These are phyloP conservation scores for Auxenochlorella pyrenoidosa DNA, from an alignment of 139 green algal species.

Conservation along the genomic window DNA sequence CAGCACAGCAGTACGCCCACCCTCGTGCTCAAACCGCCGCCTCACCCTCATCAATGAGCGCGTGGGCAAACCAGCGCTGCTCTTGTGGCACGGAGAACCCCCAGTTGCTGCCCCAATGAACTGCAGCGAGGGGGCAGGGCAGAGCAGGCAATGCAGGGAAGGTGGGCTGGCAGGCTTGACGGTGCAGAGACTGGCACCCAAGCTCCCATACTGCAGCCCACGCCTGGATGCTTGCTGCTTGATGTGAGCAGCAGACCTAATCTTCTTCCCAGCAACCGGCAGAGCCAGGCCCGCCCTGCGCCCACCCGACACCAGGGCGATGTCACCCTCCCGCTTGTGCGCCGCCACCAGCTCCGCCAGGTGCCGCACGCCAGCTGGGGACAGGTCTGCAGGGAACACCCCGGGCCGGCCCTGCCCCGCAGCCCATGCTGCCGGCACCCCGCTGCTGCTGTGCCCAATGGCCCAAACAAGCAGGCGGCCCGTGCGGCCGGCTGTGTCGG, in stretches of 20 bases:
- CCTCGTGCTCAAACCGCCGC: not conserved
- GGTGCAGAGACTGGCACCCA: not conserved
- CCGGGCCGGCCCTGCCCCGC: not conserved
- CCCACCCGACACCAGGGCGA: slow-evolving; percentile 29
- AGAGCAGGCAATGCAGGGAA: not conserved
- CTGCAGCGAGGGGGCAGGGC: not conserved
- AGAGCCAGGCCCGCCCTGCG: not conserved
- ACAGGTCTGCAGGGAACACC: slow-evolving; percentile 16
- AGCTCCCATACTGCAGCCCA: not conserved
- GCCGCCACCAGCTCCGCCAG: slow-evolving; percentile 14
- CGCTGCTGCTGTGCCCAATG: slow-evolving; percentile 15
- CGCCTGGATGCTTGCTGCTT: not conserved
- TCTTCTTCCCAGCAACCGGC: not conserved
- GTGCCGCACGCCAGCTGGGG: not conserved
- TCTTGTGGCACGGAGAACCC: slow-evolving; percentile 2
- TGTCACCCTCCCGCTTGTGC: slow-evolving; percentile 22
- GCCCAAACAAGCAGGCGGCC: slow-evolving; percentile 35
- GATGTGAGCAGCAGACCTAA: not conserved
- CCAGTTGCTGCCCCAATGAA: slow-evolving; percentile 42
- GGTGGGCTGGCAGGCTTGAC: not conserved
- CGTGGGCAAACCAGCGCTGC: slow-evolving; percentile 33
- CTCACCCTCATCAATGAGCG: slow-evolving; percentile 28
- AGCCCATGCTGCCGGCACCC: slow-evolving; percentile 19
- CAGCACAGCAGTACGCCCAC: not conserved
- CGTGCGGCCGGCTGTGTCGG: not conserved